Evolutionary conservation across 2,329 filamentous ascomycete species (phyloP), one percentile per base, ranked within the genome.

Genomic region (Penicillium concentricum): DNA sequence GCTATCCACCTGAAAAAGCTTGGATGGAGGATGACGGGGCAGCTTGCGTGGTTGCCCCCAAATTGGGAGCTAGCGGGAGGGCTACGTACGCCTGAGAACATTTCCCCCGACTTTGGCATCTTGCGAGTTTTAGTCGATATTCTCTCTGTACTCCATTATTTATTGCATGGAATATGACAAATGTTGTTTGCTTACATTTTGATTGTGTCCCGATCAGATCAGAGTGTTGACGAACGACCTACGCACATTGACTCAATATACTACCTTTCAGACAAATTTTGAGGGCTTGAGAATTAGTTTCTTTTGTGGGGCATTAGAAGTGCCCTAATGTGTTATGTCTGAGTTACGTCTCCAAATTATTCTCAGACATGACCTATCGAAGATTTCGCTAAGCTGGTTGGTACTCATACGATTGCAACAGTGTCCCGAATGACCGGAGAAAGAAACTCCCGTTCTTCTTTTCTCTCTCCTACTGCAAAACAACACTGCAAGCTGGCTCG

Each of bases 11-110:
- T 13, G n/a, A 20, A 18, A 45, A 57, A 67, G 57, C 38, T 67
- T 71, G 41, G 67, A 71, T 35, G 13, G 56, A 48, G 15, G 34
- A 41, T 41, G 46, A 60, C 26, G 51, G 49, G 46, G 52, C 37
- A 49, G 53, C 56, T 51, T 55, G 54, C 45, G 49, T 42, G 32
- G 48, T 43, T 46, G 49, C 44, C 34, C 51, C 51, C 45, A 41
- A n/a, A 30, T 56, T 41, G n/a, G 28, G 20, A 42, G n/a, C 22
- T 43, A 55, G 38, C 52, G 52, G 52, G 38, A 43, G 53, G 53
- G 22, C 47, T 52, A 56, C 47, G 47, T 45, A 56, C 16, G 16
- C 47, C 45, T 22, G 26, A 34, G 20, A 52, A 45, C 34, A 22
- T 32, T 41, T 56, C 12, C n/a, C 12, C 26, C 32, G 4, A 28